Percentiles rank a stretch among this genome's conserved stretches.
phyloP scores from a whole-genome alignment of 176 grass and related monocot genomes.

The Carex pumila region DNA sequence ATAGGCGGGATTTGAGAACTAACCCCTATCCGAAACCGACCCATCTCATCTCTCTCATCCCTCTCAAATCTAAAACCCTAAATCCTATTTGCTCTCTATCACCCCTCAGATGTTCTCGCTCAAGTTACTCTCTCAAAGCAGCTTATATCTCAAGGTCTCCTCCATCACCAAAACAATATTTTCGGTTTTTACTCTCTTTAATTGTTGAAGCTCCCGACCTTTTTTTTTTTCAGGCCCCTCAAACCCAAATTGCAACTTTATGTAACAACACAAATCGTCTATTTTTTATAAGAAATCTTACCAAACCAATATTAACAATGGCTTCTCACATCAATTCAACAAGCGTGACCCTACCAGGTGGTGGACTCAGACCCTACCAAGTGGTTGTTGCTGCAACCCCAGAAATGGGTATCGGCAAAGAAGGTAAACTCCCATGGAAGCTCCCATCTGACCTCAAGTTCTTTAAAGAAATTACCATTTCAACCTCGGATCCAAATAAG shows the following conservation, averaged over 20 bases:
- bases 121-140: slow-evolving; percentile 6
- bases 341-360: background rate
- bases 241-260: background rate
- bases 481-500: slow-evolving; percentile 58
- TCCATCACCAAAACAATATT: background rate
- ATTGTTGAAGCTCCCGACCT: background rate
- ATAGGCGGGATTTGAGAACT: background rate
- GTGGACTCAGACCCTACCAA: slow-evolving; percentile 47
- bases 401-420: slow-evolving; percentile 82
- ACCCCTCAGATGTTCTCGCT: slow-evolving; percentile 12
- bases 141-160: slow-evolving; percentile 7
- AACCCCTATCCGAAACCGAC: background rate
- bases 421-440: slow-evolving; percentile 68
- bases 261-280: background rate
- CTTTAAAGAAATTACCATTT: slow-evolving; percentile 70
- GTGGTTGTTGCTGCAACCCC: slow-evolving; percentile 69
- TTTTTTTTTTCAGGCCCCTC: background rate
- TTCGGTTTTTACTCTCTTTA: background rate
- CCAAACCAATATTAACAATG: background rate
- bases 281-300: background rate
- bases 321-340: slow-evolving; percentile 15
- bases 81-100: too few relatives aligned
- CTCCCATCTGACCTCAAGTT: slow-evolving; percentile 65
- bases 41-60: background rate
- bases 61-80: background rate